Evolutionary conservation across 176 grass and related monocot genomes (phyloP).

Genomic region (Rhynchospora breviuscula): DNA sequence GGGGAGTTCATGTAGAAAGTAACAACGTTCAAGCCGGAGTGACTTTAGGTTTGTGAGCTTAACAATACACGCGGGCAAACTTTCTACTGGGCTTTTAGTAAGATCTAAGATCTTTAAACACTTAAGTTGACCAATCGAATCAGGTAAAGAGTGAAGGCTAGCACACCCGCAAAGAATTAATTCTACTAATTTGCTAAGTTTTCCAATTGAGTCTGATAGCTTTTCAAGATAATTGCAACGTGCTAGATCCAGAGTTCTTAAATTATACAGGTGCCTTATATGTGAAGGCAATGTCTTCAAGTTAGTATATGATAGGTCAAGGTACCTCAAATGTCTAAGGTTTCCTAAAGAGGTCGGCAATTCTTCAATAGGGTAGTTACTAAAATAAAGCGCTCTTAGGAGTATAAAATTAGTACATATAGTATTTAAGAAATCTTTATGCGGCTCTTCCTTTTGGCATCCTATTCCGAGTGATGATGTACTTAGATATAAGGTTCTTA

Average conservation of each 20-base stretch:
- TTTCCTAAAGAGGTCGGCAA: not conserved
- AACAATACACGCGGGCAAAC: not conserved
- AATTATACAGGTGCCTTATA: not conserved
- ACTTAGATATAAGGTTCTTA: not conserved
- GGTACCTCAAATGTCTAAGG: not conserved
- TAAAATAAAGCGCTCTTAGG: not conserved
- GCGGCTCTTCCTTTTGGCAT: not conserved
- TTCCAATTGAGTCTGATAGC: not conserved
- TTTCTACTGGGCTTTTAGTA: not conserved
- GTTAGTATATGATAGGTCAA: not conserved
- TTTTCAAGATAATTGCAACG: not conserved
- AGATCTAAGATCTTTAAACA: not conserved
- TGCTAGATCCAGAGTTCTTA: not conserved
- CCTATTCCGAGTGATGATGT: not conserved
- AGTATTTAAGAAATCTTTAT: not conserved
- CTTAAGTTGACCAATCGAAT: not conserved
- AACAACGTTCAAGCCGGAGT: not conserved
- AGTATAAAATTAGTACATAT: not conserved
- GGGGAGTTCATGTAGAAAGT: not conserved
- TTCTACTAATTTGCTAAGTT: not conserved
- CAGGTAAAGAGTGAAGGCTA: not conserved
- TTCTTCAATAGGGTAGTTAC: not conserved
- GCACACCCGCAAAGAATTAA: not conserved
- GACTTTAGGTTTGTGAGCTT: not conserved
- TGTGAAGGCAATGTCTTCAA: not conserved